Evolutionary conservation across 306 rosid genomes (phyloP).

Genomic region (Lathyrus tuberosus): DNA sequence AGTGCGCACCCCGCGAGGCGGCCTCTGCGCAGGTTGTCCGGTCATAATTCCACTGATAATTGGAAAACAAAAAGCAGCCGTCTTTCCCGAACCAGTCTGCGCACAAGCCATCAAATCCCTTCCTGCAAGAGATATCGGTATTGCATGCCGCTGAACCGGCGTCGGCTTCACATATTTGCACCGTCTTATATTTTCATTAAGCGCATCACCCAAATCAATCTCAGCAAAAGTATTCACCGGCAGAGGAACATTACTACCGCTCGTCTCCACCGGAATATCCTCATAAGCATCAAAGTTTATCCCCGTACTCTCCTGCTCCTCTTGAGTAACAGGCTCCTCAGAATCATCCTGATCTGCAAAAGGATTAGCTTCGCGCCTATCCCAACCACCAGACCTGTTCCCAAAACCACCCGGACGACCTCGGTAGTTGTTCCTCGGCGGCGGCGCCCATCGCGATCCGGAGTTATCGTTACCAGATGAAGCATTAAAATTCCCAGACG

Average conservation of each 20-base stretch:
- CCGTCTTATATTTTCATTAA: constrained; percentile 70
- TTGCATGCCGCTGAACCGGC: constrained; percentile 86
- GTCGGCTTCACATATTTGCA: constrained; percentile 90
- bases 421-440: constrained; percentile 55
- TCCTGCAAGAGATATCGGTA: constrained; percentile 80
- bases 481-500: constrained; percentile 42
- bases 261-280: constrained; percentile 87
- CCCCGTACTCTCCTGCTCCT: constrained; percentile 70
- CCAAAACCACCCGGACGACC: constrained; percentile 62
- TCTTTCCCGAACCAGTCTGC: constrained; percentile 91
- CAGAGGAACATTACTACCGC: constrained; percentile 73
- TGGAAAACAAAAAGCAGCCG: constrained; percentile 93
- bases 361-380: constrained; percentile 76
- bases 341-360: constrained; percentile 61
- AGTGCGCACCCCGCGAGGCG: constrained; percentile 73
- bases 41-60: constrained; percentile 87
- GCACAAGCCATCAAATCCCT: constrained; percentile 95
- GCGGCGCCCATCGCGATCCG: constrained; percentile 55
- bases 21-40: constrained; percentile 66
- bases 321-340: constrained; percentile 51
- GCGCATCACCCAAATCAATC: constrained; percentile 82
- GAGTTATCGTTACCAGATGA: constrained; percentile 36
- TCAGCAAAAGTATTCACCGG: constrained; percentile 86
- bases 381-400: constrained; percentile 65
- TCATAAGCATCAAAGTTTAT: constrained; percentile 87